Percentiles rank a stretch among this genome's conserved stretches.
phyloP scores from a whole-genome alignment of 140 eudicot species.

The Anethum foeniculum region DNA sequence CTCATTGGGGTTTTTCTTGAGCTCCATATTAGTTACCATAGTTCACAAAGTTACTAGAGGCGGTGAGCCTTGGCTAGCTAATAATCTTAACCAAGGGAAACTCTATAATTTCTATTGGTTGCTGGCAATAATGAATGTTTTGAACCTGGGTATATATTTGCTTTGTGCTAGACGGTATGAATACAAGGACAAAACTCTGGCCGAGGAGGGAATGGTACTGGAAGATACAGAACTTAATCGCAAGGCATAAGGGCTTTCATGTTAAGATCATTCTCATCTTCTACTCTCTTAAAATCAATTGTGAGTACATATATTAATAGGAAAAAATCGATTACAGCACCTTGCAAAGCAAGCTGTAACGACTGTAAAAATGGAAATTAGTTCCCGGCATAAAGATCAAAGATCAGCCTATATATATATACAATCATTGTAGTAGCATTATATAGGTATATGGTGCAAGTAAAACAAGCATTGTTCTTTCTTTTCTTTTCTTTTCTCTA shows the following conservation, averaged over 20 bases:
- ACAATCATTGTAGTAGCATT: background rate
- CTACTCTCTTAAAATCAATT: background rate
- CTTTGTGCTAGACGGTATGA: constrained; percentile 41
- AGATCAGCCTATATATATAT: background rate
- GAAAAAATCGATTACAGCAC: background rate
- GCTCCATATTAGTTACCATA: constrained; percentile 45
- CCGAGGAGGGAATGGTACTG: constrained; percentile 38
- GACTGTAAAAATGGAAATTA: background rate
- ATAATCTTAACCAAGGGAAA: constrained; percentile 49
- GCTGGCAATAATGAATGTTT: constrained; percentile 36
- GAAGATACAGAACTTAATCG: constrained; percentile 36
- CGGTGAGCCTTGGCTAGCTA: constrained; percentile 47
- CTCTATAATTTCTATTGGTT: constrained; percentile 61
- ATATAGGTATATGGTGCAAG: background rate
- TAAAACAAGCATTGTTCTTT: background rate
- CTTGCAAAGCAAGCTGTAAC: background rate
- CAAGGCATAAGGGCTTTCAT: constrained; percentile 22
- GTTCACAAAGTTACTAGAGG: constrained; percentile 42
- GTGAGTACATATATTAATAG: background rate
- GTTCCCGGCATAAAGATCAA: background rate
- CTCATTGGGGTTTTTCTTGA: constrained; percentile 50
- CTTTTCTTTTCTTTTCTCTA: background rate
- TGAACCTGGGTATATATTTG: constrained; percentile 34
- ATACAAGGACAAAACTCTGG: constrained; percentile 50
- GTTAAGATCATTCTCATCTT: background rate